Evolutionary conservation across 495 filamentous ascomycete genomes (phyloP), one percentile per base, ranked within the genome.

Genomic region (Symbiotaphrina buchneri): DNA sequence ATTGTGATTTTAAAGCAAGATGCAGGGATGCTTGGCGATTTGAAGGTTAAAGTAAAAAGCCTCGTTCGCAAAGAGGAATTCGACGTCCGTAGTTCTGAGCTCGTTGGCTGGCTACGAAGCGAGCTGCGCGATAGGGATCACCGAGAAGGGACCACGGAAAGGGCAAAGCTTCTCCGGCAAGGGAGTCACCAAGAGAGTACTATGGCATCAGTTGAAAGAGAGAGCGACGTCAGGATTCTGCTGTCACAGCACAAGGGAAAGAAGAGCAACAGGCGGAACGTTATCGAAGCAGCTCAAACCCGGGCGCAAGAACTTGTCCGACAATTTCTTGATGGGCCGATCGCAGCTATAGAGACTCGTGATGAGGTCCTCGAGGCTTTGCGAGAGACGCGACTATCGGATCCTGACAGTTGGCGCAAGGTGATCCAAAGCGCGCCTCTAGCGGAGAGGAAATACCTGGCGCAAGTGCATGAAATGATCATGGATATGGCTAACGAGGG

Each of bases 291-390:
- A 56, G 79, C 80, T 21, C 65, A 81, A 37, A 43, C 57, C 18
- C 62, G 60, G 30, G 66, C 72, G 3, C 60, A 65, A 5, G 59
- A 67, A 43, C 54, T 76, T 29, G 55, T 75, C 26, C 63, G 72
- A 38, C 56, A 59, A 10, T 75, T 76, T 30, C 49, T 74, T 6
- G 65, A 71, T 35, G 75, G 74, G 8, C 83, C 83, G 1, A 74
- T 94, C 41, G 68, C 71, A 6, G 87, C 85, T 11, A 72, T 97
- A 30, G 87, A 97, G 49, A 79, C 74, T 1, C 71, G 72, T 27
- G 84, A 94, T 54, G 66, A 72, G 6, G 60, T 92, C n/a, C 62
- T 97, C 27, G 76, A 90, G 19, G 54, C 70, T 21, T 77, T 97
- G 24, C 60, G 65, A 10, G 59, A 66, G 13, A 87, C 83, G 8